phyloP scores from a whole-genome alignment of 805 yeast genomes.

The Wickerhamiella slavikovae region DNA sequence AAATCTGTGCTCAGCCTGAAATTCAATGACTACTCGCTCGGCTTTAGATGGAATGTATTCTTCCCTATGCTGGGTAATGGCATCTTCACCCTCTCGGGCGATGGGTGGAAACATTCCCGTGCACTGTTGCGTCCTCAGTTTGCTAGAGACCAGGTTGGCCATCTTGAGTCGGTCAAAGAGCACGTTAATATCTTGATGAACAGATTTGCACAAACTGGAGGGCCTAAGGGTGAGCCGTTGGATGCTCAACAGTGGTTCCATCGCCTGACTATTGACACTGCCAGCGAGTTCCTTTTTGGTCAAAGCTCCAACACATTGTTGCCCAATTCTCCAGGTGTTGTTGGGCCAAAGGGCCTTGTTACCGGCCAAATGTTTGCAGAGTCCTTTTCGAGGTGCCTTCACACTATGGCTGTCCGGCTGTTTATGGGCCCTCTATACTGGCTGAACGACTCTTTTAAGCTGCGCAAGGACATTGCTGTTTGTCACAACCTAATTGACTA shows the following conservation, averaged over 20 bases:
- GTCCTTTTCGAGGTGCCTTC: conserved; percentile 10
- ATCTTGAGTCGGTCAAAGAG: conserved; percentile 9
- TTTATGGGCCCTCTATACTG: conserved; percentile 9
- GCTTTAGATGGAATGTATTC: conserved; percentile 11
- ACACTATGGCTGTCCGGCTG: conserved; percentile 10
- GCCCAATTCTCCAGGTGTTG: conserved; percentile 5
- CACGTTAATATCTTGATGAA: conserved; percentile 11
- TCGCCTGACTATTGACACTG: conserved; percentile 12
- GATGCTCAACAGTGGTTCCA: conserved; percentile 12
- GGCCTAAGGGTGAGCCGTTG: conserved; percentile 6
- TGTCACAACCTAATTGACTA: conserved; percentile 22
- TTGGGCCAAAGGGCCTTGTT: conserved; percentile 10
- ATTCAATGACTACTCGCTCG: conserved; percentile 14
- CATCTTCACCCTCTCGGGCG: conserved; percentile 15
- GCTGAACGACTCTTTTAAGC: conserved; percentile 13
- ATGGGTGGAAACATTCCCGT: conserved; percentile 17
- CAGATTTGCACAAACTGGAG: conserved; percentile 3
- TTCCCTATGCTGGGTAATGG: conserved; percentile 13
- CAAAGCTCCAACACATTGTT: conserved; percentile 12
- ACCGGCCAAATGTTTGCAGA: conserved; percentile 12
- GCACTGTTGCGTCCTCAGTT: conserved; percentile 16
- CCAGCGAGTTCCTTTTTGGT: conserved; percentile 15
- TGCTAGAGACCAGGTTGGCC: conserved; percentile 12
- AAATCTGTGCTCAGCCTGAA: conserved; percentile 13
- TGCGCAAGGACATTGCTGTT: conserved; percentile 16